Evolutionary conservation across 768 basidiomycete genomes (phyloP).

Genomic region (Xerocomellus dryophilus): DNA sequence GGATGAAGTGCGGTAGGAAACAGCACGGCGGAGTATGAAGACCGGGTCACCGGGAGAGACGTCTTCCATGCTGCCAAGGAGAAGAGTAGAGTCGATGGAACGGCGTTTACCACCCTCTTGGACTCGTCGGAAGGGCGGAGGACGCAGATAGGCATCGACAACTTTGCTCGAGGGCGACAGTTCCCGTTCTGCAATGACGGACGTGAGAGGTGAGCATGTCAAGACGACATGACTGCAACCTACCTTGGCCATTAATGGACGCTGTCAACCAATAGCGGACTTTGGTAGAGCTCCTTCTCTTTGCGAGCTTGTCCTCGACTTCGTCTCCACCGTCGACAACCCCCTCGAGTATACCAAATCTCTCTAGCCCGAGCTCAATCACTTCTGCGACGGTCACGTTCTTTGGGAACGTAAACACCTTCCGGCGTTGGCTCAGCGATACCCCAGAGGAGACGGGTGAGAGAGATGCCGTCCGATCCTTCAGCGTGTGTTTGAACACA

Average conservation of each 20-base stretch:
- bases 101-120: slow-evolving; percentile 69
- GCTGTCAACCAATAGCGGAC: slow-evolving; percentile 82
- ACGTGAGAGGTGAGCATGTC: slow-evolving; percentile 7
- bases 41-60: slow-evolving; percentile 79
- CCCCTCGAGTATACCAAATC: slow-evolving; percentile 95
- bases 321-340: slow-evolving; percentile 99
- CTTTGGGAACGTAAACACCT: slow-evolving; percentile 89
- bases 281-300: slow-evolving; percentile 71
- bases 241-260: slow-evolving; percentile 61
- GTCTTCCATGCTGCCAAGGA: slow-evolving; percentile 72
- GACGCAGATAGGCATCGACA: slow-evolving; percentile 76
- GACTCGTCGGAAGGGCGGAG: slow-evolving; percentile 66
- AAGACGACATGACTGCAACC: slow-evolving; percentile 13
- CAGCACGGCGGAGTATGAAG: slow-evolving; percentile 85
- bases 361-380: slow-evolving; percentile 85
- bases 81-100: slow-evolving; percentile 75
- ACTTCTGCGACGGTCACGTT: slow-evolving; percentile 97
- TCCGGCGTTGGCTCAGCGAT: slow-evolving; percentile 62
- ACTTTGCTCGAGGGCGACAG: slow-evolving; percentile 78
- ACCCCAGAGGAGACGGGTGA: slow-evolving; percentile 48
- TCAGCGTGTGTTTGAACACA: slow-evolving; percentile 76
- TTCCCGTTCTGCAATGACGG: slow-evolving; percentile 58
- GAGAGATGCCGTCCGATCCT: slow-evolving; percentile 47
- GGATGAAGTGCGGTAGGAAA: slow-evolving; percentile 66
- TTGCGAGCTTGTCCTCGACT: slow-evolving; percentile 86